A percentile compares a stretch with the other conserved stretches of the same genome.
Evolutionary conservation across 768 basidiomycete genomes (phyloP).

Genomic region (Cystofilobasidium bisporidii): DNA sequence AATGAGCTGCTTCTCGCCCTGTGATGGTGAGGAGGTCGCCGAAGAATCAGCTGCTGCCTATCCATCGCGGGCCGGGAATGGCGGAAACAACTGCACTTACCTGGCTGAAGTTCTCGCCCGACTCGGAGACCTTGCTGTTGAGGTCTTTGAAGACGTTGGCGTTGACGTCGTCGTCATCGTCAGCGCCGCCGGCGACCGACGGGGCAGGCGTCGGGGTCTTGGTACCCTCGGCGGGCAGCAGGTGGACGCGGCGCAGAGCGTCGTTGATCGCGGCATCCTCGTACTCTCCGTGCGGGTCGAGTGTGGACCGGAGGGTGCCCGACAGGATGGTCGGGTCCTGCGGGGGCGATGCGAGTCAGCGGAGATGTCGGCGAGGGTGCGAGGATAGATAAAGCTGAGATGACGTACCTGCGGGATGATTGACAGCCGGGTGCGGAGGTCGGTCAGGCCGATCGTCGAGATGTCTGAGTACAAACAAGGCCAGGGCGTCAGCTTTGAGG

Average conservation of each 20-base stretch:
- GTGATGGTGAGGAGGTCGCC: too few relatives aligned
- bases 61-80: too few relatives aligned
- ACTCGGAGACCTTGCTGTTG: constrained; percentile 66
- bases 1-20: constrained; percentile 63
- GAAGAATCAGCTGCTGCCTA: too few relatives aligned
- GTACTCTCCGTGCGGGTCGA: constrained; percentile 81
- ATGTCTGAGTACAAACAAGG: constrained; percentile 46
- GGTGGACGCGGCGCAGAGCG: constrained; percentile 39
- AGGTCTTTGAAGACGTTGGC: constrained; percentile 66
- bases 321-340: constrained; percentile 86
- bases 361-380: too few relatives aligned
- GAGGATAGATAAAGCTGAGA: too few relatives aligned
- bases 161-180: constrained; percentile 46
- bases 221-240: constrained; percentile 34
- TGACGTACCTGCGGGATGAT: constrained; percentile 42
- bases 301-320: constrained; percentile 60
- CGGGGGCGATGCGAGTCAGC: too few relatives aligned
- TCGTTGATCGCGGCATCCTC: constrained; percentile 62
- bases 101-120: constrained; percentile 74
- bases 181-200: constrained; percentile 30
- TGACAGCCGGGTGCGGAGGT: constrained; percentile 54
- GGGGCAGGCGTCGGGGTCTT: constrained; percentile 4
- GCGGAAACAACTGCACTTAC: too few relatives aligned
- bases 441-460: constrained; percentile 65
- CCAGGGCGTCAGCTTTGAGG: not conserved